phyloP scores from a whole-genome alignment of 495 filamentous ascomycete genomes.

The Lasiosphaeria ovina region DNA sequence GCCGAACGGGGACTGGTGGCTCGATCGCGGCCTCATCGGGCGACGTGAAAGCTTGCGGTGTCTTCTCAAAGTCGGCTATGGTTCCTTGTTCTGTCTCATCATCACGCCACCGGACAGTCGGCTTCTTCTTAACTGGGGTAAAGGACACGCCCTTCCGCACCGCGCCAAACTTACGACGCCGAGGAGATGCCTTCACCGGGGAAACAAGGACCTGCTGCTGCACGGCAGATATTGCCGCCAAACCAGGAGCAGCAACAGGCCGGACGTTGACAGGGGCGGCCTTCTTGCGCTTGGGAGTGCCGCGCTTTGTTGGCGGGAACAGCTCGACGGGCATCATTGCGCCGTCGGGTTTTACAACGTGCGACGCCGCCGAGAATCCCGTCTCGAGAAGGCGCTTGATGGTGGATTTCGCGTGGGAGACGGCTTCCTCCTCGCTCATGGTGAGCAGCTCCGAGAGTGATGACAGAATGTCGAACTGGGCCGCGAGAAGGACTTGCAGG shows the following conservation, averaged over 20 bases:
- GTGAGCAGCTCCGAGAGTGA: slow-evolving; percentile 75
- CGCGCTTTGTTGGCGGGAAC: slow-evolving; percentile 64
- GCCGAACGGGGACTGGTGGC: slow-evolving; percentile 25
- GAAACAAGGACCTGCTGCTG: slow-evolving; percentile 42
- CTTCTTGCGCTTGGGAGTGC: slow-evolving; percentile 76
- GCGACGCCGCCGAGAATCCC: slow-evolving; percentile 67
- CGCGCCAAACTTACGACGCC: slow-evolving; percentile 66
- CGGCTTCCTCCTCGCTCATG: slow-evolving; percentile 78
- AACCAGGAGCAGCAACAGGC: slow-evolving; percentile 34
- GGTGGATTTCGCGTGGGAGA: slow-evolving; percentile 74
- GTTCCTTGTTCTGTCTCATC: slow-evolving; percentile 77
- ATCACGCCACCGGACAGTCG: slow-evolving; percentile 88
- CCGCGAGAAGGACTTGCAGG: slow-evolving; percentile 77
- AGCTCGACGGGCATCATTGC: slow-evolving; percentile 59
- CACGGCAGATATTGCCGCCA: slow-evolving; percentile 37
- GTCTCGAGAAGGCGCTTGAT: slow-evolving; percentile 74
- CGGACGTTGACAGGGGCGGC: slow-evolving; percentile 33
- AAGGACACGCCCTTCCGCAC: slow-evolving; percentile 79
- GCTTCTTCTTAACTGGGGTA: slow-evolving; percentile 77
- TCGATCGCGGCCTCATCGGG: slow-evolving; percentile 45
- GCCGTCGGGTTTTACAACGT: slow-evolving; percentile 89
- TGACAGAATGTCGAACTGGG: slow-evolving; percentile 87
- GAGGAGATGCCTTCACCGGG: slow-evolving; percentile 71
- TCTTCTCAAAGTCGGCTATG: slow-evolving; percentile 85
- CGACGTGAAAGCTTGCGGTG: slow-evolving; percentile 66